Conservation (phyloP, 306 rosid genomes). For the Rubus idaeus region DNA sequence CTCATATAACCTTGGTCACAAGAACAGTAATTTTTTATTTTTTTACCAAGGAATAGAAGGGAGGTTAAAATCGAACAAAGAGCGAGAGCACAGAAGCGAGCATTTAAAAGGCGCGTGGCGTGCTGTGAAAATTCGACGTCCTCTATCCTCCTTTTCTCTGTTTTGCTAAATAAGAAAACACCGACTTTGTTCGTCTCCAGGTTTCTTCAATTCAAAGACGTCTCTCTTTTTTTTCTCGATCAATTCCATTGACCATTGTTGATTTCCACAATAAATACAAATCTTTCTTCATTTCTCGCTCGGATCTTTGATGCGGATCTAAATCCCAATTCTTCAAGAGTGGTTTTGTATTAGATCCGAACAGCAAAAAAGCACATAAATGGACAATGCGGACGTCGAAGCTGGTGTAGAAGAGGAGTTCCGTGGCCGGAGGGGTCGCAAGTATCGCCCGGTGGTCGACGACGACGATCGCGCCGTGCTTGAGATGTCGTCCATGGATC, state of each 20-base stretch:
- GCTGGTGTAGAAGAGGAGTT: constrained; percentile 69
- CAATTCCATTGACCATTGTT: not conserved
- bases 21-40: too few species aligned
- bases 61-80: not conserved
- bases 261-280: not conserved
- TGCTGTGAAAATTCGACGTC: constrained; percentile 3
- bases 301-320: constrained; percentile 6
- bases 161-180: not conserved
- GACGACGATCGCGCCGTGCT: constrained; percentile 93
- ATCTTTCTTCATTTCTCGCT: not conserved
- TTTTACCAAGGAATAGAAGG: not conserved
- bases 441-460: constrained; percentile 87
- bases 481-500: constrained; percentile 93
- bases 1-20: too few species aligned
- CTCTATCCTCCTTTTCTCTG: constrained; percentile 1
- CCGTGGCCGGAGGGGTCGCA: constrained; percentile 56
- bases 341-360: constrained; percentile 3
- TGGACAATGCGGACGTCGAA: constrained; percentile 83
- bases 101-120: constrained; percentile 5
- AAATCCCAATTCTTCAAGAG: not conserved
- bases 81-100: not conserved
- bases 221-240: constrained; percentile 7
- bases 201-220: constrained; percentile 35
- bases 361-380: constrained; percentile 18
- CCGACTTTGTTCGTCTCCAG: not conserved